Base-by-base conservation (phyloP, 2,329 filamentous ascomycete species). In the Cladosporium sp. region DNA sequence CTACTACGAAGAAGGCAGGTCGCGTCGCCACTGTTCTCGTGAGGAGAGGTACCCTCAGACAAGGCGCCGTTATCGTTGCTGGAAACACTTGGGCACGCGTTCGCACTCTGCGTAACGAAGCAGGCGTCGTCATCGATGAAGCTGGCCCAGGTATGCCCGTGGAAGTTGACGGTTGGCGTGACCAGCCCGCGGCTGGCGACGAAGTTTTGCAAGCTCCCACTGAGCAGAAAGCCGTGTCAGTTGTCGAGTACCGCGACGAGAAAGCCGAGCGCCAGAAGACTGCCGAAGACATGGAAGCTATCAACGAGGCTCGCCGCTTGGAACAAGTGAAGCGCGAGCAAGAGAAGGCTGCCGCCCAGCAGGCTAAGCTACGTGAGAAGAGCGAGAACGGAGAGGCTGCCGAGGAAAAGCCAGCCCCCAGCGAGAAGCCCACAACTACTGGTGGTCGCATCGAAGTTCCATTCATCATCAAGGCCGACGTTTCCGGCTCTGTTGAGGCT, bases 151-250 rank as follows among this genome's bases (percentile, higher is more conserved):
- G 93, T 30, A 93, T 85, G 22, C 90, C 94, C 0, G 87, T 95
- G 3, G 89, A 97, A 68, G 82, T 98, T 16, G 83, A 96, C 55
- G 93, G 93, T n/a, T 98, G 93, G 93, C 84, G 84, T 59, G 86
- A 89, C 30, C 84, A 89, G 57, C 92, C 93, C 1, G 78, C 80
- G 19, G 92, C 93, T 1, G 94, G 94, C 43, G 88, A 94, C 60
- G 83, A 89, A 71, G 85, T 95, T 7, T 75, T 98, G 0, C 87
- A 97, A 70, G 88, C 91, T 1, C 75, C 79, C 0, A 82, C 84
- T 57, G 91, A 97, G 69, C 79, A 82, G 53, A 84, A 80, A 55
- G 93, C 90, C 30, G 88, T 88, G 61, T 78, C 77, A 2, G 92
- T 93, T 0, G 78, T 92, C 2, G 80, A 85, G 2, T 88, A 91